Conservation (phyloP, 345 rosid genomes). For the Rhodamnia rubescens region DNA sequence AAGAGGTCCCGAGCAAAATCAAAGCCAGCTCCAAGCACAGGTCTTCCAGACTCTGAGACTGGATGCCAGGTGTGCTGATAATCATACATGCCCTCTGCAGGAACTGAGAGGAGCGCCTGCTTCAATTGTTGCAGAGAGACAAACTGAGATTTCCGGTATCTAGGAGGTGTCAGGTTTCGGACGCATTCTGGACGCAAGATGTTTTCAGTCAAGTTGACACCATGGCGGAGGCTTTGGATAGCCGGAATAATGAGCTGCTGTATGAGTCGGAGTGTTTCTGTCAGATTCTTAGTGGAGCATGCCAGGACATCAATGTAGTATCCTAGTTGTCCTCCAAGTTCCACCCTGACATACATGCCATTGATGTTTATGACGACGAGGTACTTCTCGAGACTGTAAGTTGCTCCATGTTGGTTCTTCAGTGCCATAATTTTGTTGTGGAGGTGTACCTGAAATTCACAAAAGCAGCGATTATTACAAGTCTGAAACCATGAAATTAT, state of each 20-base stretch:
- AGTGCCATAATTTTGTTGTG: slow-evolving; percentile 63
- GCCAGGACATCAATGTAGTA: slow-evolving; percentile 80
- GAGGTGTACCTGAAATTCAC: slow-evolving; percentile 60
- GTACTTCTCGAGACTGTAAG: slow-evolving; percentile 75
- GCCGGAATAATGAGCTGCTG: slow-evolving; percentile 76
- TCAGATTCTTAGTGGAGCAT: slow-evolving; percentile 81
- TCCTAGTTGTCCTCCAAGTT: slow-evolving; percentile 88
- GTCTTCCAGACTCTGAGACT: slow-evolving; percentile 56
- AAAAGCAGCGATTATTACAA: not conserved
- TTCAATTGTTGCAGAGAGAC: slow-evolving; percentile 59
- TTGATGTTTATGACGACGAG: slow-evolving; percentile 66
- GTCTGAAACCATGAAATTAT: not conserved
- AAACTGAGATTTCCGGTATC: slow-evolving; percentile 62
- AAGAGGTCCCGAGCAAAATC: slow-evolving; percentile 84
- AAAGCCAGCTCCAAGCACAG: slow-evolving; percentile 52
- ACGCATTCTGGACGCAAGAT: slow-evolving; percentile 81
- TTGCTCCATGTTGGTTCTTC: slow-evolving; percentile 81
- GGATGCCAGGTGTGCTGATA: slow-evolving; percentile 91
- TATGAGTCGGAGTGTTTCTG: slow-evolving; percentile 69
- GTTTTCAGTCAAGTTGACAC: slow-evolving; percentile 69
- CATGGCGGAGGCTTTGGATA: slow-evolving; percentile 71
- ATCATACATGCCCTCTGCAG: slow-evolving; percentile 86
- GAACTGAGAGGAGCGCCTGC: slow-evolving; percentile 75
- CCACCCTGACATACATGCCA: slow-evolving; percentile 69
- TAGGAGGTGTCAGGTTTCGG: slow-evolving; percentile 55